Evolutionary conservation across 2,329 filamentous ascomycete genomes (phyloP), one percentile per base, ranked within the genome.

Genomic region (Fusarium coffeatum): DNA sequence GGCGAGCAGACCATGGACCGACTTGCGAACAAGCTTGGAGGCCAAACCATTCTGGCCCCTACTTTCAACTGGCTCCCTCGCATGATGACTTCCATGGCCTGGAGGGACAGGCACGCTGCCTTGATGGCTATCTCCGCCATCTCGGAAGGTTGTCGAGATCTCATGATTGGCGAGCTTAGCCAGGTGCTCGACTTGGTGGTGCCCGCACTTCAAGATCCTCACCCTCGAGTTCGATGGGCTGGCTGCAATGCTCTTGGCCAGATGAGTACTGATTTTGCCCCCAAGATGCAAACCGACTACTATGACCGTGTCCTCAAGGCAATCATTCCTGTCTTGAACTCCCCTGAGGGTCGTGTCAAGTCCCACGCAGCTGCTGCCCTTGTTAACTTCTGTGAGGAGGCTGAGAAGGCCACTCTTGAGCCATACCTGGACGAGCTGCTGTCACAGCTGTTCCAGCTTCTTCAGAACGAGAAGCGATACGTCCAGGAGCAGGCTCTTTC

Each of bases 71-170:
- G 96, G 96, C 89, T 99, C 41, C 96, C 96, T 12, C 89, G 94
- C 69, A 99, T 99, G 96, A 97, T 98, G 90, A 93, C 91, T 56
- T 98, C 96, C 2, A 91, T 93, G 74, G 89, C 93, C 30, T 99
- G 96, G 96, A 90, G 93, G 76, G 96, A 99, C 80, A 90, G 95
- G 67, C 96, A 99, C 80, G 96, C 96, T 32, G 96, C 96, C 48
- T 88, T 99, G 55, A 99, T 99, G 96, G 96, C 96, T 25, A 98
- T 99, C 66, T 98, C 95, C 5, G 96, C 96, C 71, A 99, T 99
- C 69, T 98, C 96, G 1, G 96, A 99, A 81, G 96, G 96, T 40
- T 99, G 96, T 78, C 91, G 94, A 63, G 95, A 98, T 27, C 86
- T 98, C 67, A 99, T 99, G 96, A 87, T 97, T 71, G 92, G 92